Conservation (phyloP, 768 basidiomycete genomes). For the Cyclocybe cylindracea region DNA sequence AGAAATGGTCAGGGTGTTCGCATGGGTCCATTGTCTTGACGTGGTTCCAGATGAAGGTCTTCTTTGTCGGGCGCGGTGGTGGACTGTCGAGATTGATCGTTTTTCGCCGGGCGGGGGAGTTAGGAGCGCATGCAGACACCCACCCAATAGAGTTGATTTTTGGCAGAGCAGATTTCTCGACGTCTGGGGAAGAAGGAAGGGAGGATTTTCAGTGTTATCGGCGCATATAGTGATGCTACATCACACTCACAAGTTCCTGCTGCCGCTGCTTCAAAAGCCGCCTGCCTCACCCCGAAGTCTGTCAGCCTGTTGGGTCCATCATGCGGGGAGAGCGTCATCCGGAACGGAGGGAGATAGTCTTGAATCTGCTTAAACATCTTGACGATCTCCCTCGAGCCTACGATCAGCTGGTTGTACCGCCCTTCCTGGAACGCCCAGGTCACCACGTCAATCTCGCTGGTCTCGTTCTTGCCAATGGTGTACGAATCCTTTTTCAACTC, state of each 20-base stretch:
- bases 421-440: constrained; percentile 37
- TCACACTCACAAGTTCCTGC: constrained; percentile 24
- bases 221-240: background rate
- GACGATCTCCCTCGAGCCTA: constrained; percentile 28
- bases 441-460: constrained; percentile 26
- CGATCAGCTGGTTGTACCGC: constrained; percentile 35
- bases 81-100: constrained; percentile 36
- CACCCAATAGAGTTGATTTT: constrained; percentile 31
- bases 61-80: constrained; percentile 30
- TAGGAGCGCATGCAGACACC: constrained; percentile 40
- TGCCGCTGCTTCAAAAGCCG: constrained; percentile 28
- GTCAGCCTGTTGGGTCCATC: constrained; percentile 42
- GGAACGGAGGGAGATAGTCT: constrained; percentile 43
- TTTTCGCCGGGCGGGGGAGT: constrained; percentile 35
- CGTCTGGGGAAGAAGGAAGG: constrained; percentile 14
- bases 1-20: constrained; percentile 41
- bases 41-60: constrained; percentile 55
- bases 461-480: constrained; percentile 39
- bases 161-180: constrained; percentile 34
- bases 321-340: constrained; percentile 45
- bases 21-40: constrained; percentile 51
- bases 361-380: constrained; percentile 39
- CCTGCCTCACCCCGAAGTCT: constrained; percentile 31
- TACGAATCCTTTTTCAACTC: constrained; percentile 41
- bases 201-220: background rate